These are phyloP conservation scores for Fusarium fujikuroi DNA, from an alignment of 2,329 filamentous ascomycete species.

Conservation along the genomic window DNA sequence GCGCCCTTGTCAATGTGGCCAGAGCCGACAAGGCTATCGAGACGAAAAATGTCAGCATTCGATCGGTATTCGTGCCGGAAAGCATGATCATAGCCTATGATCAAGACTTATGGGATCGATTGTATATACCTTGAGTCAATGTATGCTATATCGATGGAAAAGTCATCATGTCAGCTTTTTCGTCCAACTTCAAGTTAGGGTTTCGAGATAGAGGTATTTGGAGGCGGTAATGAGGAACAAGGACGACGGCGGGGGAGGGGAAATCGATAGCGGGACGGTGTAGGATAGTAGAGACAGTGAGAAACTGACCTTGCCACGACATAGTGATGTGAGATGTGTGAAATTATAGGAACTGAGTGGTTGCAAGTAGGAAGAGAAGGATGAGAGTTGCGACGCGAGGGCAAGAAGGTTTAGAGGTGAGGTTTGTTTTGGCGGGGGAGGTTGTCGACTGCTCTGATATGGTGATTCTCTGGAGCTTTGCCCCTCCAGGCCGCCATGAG, in stretches of 20 bases:
- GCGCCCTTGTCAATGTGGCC: slow-evolving; percentile 85
- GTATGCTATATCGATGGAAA: slow-evolving; percentile 55
- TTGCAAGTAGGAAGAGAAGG: slow-evolving; percentile 7
- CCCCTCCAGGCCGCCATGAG: slow-evolving; percentile 34
- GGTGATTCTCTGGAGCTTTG: slow-evolving; percentile 41
- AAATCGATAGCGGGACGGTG: slow-evolving; percentile 4
- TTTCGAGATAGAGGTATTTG: slow-evolving; percentile 44
- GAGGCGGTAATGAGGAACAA: slow-evolving; percentile 39
- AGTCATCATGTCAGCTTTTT: slow-evolving; percentile 28
- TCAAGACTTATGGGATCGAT: slow-evolving; percentile 4
- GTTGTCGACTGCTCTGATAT: slow-evolving; percentile 30
- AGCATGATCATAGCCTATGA: background rate
- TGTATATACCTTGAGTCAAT: slow-evolving; percentile 61
- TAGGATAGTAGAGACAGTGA: slow-evolving; percentile 12
- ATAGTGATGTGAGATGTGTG: slow-evolving; percentile 56
- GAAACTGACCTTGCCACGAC: slow-evolving; percentile 77
- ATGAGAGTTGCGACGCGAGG: slow-evolving; percentile 35
- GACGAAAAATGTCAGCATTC: slow-evolving; percentile 39
- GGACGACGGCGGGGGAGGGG: slow-evolving; percentile 32
- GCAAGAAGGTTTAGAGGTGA: slow-evolving; percentile 33
- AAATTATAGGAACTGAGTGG: slow-evolving; percentile 14
- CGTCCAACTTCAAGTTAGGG: background rate
- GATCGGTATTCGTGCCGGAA: slow-evolving; percentile 17
- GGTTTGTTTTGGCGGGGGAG: slow-evolving; percentile 38
- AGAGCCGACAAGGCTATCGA: slow-evolving; percentile 77